Evolutionary conservation across 2,329 filamentous ascomycete genomes (phyloP), one percentile per base, ranked within the genome.

Genomic region (Fusarium torulosum): DNA sequence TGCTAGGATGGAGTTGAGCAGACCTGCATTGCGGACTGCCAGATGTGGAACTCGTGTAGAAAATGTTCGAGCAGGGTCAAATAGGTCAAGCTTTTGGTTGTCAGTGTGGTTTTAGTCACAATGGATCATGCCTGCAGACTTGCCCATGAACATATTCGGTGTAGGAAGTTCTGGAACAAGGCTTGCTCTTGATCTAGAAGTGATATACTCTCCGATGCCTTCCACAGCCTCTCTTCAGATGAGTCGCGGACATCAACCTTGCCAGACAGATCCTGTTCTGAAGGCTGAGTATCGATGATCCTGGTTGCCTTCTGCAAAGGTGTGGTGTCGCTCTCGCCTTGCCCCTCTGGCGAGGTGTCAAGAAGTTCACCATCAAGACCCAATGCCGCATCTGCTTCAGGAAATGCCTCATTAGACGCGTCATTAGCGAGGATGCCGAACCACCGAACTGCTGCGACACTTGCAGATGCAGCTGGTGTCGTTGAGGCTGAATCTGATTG

Each of bases 1-100:
- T 2, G 86, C 86, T 6, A 88, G 77, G 7, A 88, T 79, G 17
- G 86, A 85, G 65, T 86, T 87, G 77, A 88, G 81, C 4, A 88
- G 70, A 1, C 86, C 86, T 25, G 82, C 76, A 66, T 89, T 88
- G 1, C 62, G 57, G 7, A 71, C 52, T 11, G 72, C 70, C 17
- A 74, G 61, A 41, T 67, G 71, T 2, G 68, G 67, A 6, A 70
- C 71, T 20, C 57, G 38, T 0, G 69, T 67, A 2, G 72, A 73
- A 25, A 74, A 72, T 2, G 58, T 71, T 1, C 63, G 47, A 4
- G 57, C 59, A 8, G 70, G 65, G 19, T 74, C 72, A 8, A 74
- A 74, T 1, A 74, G 49, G 31, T 74, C 72, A 10, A 74, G 56
- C 72, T 70, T 19, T 7, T 9, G 13, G 0, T 0, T 2, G 2